Evolutionary conservation across 1,139 yeast species (phyloP), one percentile per base, ranked within the genome.

Genomic region (Pichia sp.): DNA sequence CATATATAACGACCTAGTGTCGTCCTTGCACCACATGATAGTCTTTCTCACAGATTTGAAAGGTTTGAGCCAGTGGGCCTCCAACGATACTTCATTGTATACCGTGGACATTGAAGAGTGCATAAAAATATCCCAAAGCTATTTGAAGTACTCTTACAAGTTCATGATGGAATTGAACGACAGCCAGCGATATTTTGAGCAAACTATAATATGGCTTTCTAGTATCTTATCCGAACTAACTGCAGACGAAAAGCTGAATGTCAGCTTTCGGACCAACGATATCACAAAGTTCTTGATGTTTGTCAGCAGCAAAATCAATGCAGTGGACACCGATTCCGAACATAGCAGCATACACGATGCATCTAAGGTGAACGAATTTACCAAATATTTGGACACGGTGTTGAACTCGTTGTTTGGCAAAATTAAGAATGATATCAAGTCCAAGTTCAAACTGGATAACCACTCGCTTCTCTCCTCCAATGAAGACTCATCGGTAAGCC

Each of bases 11-110:
- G 77, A 77, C 55, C 59, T 85, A 20, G 73, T 86, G 1, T 83
- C 87, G 1, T 78, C 79, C 0, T 64, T 80, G 48, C 95, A 88
- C 59, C 75, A 87, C 54, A 60, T 84, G 27, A 67, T 86, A 0
- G 67, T 83, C 0, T 64, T 81, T n/a, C 61, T 82, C 1, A 75
- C 77, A 41, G 74, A 77, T 30, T 63, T 85, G 40, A 71, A 72
- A 24, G 81, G 85, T 1, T 60, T 77, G 16, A 68, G 79, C 1
- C 66, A 68, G 70, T 63, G 67, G 65, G 61, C 58, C 33, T 48
- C 61, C 60, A 51, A 62, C 43, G 69, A 69, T 8, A 49, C 53
- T 1, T 80, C 80, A 0, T 61, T 71, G 9, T 64, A 69, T 46
- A 54, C 51, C 29, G 62, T 60, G 0, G 59, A 63, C 6, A 58